A percentile compares a stretch with the other conserved stretches of the same genome.
These are phyloP conservation scores for Aspergillus egyptiacus DNA, from an alignment of 495 filamentous ascomycete genomes.

Conservation along the genomic window DNA sequence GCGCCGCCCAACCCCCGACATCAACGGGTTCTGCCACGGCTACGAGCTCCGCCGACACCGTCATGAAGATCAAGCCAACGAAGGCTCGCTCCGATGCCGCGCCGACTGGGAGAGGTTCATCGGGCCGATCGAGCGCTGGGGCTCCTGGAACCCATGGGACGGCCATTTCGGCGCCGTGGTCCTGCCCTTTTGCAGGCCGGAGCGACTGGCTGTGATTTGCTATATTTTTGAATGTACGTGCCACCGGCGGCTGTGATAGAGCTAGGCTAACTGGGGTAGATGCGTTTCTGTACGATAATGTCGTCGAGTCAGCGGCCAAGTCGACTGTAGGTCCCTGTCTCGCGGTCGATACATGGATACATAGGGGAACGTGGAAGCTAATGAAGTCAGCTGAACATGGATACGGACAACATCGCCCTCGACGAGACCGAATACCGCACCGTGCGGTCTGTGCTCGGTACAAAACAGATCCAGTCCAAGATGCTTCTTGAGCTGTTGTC, in stretches of 20 bases:
- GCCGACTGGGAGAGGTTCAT: constrained; percentile 20
- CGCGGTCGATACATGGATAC: not conserved
- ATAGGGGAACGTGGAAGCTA: too few species aligned
- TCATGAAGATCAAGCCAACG: constrained; percentile 17
- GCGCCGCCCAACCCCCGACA: constrained; percentile 5
- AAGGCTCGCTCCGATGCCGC: constrained; percentile 16
- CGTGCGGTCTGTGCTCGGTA: constrained; percentile 19
- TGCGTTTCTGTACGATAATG: constrained; percentile 24
- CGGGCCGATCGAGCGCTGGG: constrained; percentile 23
- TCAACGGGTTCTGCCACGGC: constrained; percentile 15
- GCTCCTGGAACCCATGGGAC: constrained; percentile 19
- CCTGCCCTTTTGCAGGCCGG: constrained; percentile 18
- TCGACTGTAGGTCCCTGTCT: constrained; percentile 8
- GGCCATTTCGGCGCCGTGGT: constrained; percentile 20
- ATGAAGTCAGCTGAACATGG: constrained; percentile 18
- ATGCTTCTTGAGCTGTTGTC: constrained; percentile 23
- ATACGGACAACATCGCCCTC: constrained; percentile 16
- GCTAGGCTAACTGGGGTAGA: constrained; percentile 8
- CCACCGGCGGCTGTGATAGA: not conserved
- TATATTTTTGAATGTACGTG: constrained; percentile 24
- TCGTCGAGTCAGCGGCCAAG: constrained; percentile 20
- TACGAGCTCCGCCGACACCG: constrained; percentile 20
- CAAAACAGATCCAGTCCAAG: constrained; percentile 24
- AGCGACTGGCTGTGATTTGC: constrained; percentile 16
- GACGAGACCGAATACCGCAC: constrained; percentile 24